Conservation (phyloP, 106 monocot species). For the Apostasia ramifera region DNA sequence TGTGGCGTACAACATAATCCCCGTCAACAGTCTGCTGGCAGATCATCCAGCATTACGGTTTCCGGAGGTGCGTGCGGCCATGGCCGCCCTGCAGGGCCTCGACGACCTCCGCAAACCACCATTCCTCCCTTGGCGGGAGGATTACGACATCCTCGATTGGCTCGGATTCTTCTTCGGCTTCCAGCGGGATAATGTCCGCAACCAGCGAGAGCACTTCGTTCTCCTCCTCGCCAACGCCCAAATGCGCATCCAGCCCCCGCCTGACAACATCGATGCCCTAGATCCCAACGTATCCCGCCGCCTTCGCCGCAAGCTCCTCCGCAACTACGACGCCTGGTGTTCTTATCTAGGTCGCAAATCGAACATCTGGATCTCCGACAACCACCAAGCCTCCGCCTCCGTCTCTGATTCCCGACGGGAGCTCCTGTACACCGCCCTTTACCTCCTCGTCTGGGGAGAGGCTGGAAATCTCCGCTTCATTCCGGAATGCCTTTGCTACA, state of each 20-base stretch:
- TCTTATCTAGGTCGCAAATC: constrained; percentile 60
- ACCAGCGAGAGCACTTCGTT: constrained; percentile 94
- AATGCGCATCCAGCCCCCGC: constrained; percentile 73
- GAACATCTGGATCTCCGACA: constrained; percentile 35
- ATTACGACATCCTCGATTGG: constrained; percentile 80
- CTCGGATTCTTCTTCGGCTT: constrained; percentile 89
- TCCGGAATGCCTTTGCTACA: constrained; percentile 73
- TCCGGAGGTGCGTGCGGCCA: constrained; percentile 71
- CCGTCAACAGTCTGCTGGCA: constrained; percentile 59
- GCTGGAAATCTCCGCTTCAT: constrained; percentile 76
- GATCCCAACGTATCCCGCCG: constrained; percentile 45
- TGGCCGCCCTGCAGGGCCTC: constrained; percentile 41
- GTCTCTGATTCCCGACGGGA: constrained; percentile 33
- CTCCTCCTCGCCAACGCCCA: constrained; percentile 93
- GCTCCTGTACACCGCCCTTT: constrained; percentile 62
- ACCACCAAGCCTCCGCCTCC: background rate
- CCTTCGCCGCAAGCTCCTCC: constrained; percentile 70
- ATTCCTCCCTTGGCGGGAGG: constrained; percentile 29
- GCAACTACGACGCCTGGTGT: constrained; percentile 91
- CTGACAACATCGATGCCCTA: constrained; percentile 60
- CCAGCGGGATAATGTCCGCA: constrained; percentile 90
- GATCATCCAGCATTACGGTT: constrained; percentile 64
- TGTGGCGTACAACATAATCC: constrained; percentile 56
- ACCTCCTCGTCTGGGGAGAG: constrained; percentile 82
- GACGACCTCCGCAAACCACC: constrained; percentile 54